phyloP scores from a whole-genome alignment of 2,329 filamentous ascomycete species.

The Fulvia fulva region DNA sequence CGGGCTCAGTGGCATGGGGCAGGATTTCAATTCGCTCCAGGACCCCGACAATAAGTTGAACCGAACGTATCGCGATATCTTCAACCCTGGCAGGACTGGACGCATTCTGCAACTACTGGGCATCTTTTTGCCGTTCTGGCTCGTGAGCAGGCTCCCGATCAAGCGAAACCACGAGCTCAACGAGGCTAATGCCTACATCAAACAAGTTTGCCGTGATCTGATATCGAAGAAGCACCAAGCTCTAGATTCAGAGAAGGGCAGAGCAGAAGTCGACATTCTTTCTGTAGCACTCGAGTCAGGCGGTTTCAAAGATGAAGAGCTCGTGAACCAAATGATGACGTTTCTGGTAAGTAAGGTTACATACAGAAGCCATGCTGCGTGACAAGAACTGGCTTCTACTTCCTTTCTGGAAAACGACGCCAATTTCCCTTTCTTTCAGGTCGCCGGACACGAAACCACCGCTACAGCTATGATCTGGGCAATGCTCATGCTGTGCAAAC shows the following conservation, averaged over 20 bases:
- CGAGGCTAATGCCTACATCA: conserved; percentile 56
- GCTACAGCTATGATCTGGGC: conserved; percentile 52
- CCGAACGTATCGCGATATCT: conserved; percentile 49
- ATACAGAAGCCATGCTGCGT: no score
- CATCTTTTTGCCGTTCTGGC: conserved; percentile 59
- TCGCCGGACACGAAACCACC: conserved; percentile 61
- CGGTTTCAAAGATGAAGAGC: conserved; percentile 69
- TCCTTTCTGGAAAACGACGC: no score
- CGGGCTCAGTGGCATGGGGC: conserved; percentile 53
- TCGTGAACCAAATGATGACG: conserved; percentile 62
- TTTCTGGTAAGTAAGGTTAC: conserved; percentile 54
- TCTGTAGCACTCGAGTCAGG: conserved; percentile 75
- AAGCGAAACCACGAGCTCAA: conserved; percentile 65
- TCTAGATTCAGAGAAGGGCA: conserved; percentile 41
- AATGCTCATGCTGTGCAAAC: conserved; percentile 49
- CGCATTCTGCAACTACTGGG: conserved; percentile 47
- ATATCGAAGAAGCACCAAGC: conserved; percentile 66
- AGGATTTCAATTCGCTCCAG: conserved; percentile 52
- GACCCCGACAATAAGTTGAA: conserved; percentile 52
- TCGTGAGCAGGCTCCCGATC: conserved; percentile 63
- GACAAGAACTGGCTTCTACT: no score
- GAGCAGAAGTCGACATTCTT: conserved; percentile 67
- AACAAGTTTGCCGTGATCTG: conserved; percentile 59
- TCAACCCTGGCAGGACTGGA: conserved; percentile 47
- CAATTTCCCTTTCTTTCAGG: no score